Evolutionary conservation across 2,329 filamentous ascomycete species (phyloP).

Genomic region (Diaporthe caulivora): DNA sequence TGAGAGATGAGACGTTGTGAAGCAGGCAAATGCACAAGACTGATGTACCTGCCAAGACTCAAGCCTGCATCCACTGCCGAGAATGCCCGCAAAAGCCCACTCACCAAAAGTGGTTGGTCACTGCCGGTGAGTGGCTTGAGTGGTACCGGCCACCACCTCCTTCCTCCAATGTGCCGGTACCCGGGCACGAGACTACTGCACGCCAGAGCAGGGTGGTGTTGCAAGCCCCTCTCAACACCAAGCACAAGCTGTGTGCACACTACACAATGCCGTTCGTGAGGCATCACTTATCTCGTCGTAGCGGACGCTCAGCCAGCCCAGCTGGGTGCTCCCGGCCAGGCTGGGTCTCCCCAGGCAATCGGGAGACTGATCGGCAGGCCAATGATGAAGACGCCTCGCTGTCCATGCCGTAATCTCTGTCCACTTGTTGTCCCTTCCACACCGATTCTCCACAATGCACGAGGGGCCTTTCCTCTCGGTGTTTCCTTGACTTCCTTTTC

Average conservation of each 20-base stretch:
- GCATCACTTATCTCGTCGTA: not conserved
- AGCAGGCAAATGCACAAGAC: not conserved
- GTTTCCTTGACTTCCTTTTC: not conserved
- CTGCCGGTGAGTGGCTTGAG: not conserved
- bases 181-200: not conserved
- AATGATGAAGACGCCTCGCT: slow-evolving; percentile 22
- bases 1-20: no score
- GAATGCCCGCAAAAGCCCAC: slow-evolving; percentile 17
- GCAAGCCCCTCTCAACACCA: not conserved
- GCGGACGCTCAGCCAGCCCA: not conserved
- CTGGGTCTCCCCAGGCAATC: slow-evolving; percentile 13
- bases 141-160: not conserved
- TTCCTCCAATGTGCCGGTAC: not conserved
- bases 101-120: not conserved
- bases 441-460: slow-evolving; percentile 20
- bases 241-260: not conserved
- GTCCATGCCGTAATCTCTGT: slow-evolving; percentile 17
- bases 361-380: slow-evolving; percentile 10
- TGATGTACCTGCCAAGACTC: not conserved
- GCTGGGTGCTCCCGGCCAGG: not conserved
- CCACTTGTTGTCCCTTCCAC: slow-evolving; percentile 16
- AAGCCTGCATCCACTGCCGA: not conserved
- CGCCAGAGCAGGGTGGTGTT: not conserved
- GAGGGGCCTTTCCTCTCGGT: not conserved
- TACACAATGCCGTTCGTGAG: not conserved